Base-by-base conservation (phyloP, 805 yeast genomes). In the Metschnikowia arizonensis region DNA sequence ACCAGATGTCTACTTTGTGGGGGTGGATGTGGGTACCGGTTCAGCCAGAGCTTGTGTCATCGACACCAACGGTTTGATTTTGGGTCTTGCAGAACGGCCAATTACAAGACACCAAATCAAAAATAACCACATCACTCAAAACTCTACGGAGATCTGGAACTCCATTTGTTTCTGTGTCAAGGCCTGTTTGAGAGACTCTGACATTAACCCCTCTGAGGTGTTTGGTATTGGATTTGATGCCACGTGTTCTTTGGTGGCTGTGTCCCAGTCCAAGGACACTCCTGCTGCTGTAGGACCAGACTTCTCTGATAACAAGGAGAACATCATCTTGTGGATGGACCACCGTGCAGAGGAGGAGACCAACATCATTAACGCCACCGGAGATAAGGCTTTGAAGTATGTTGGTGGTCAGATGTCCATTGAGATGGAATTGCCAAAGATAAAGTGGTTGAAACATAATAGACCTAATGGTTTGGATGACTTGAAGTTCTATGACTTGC, bases 371-470 rank as follows among this genome's bases (percentile, higher is more conserved):
- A 91, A 91, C 65, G 79, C 83, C 33, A 85, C 96, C 0, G 76
- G 77, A 29, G 95, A 88, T 60, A 80, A 78, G 59, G 80, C 87
- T 47, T 74, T 93, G 59, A 85, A 87, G 62, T 93, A 88, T 62
- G 98, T 93, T 15, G 99, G 99, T 48, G 98, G 98, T 15, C 83
- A 82, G 57, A 91, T 93, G 97, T 89, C 97, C 41, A 85, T 93
- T 59, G 99, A 91, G 66, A 93, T 93, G 98, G 98, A 93, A 62
- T 75, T 93, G 53, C 99, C 99, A 50, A 93, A 93, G 68, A 89
- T 88, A 69, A 86, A 87, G 69, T 93, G 99, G 99, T 76, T 93
- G 60, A 91, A 91, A 63, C 83, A 85, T 63, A 75, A 93, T 65
- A 68, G 89, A 72, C 86, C 95, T 3, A 68, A 69, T 28, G 76